Evolutionary conservation across 1,139 yeast species (phyloP).

Genomic region (Kodamaea derodonti): DNA sequence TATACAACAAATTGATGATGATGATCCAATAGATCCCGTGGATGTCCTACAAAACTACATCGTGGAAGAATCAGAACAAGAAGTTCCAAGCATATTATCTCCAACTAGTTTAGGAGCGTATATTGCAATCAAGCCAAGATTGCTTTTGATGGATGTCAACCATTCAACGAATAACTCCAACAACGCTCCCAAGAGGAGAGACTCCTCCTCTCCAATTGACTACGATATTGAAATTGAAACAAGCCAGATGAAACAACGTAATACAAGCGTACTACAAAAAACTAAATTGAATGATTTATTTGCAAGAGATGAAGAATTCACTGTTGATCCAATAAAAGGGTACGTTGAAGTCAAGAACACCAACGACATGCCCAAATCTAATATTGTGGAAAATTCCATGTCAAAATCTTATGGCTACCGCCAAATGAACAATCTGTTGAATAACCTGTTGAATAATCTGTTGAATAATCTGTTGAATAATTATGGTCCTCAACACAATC

Average conservation of each 20-base stretch:
- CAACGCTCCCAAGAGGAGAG: not conserved
- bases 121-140: conserved; percentile 27
- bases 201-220: not conserved
- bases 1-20: too few species aligned
- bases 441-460: not conserved
- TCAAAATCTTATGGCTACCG: conserved; percentile 11
- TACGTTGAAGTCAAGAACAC: not conserved
- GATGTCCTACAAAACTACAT: not conserved
- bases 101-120: conserved; percentile 41
- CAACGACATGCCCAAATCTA: conserved; percentile 9
- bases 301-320: conserved; percentile 16
- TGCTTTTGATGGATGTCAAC: conserved; percentile 21
- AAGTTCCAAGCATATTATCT: conserved; percentile 18
- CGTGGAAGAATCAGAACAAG: conserved; percentile 2
- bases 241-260: conserved; percentile 12
- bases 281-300: conserved; percentile 10
- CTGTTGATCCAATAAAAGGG: conserved; percentile 16
- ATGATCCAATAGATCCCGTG: too few species aligned
- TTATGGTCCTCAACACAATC: not conserved
- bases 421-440: conserved; percentile 6
- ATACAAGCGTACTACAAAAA: conserved; percentile 6
- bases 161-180: not conserved
- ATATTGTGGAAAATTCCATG: conserved; percentile 10
- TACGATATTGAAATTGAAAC: conserved; percentile 25
- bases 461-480: not conserved